These are phyloP conservation scores for Xylariales sp. DNA, from an alignment of 2,329 filamentous ascomycete species.

Conservation along the genomic window DNA sequence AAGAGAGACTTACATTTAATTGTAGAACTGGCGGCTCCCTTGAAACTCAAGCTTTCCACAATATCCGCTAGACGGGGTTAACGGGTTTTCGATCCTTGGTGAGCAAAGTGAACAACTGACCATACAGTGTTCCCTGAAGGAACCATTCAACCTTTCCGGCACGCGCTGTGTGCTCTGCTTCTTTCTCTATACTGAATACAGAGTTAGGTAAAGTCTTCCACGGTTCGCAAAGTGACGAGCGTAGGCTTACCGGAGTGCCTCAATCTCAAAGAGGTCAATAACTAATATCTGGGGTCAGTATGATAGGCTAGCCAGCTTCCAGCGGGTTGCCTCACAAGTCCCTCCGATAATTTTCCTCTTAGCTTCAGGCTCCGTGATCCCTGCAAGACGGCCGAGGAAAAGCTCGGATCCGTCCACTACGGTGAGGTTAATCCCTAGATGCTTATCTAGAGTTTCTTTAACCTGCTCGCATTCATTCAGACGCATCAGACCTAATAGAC, in stretches of 20 bases:
- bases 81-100: too few species aligned
- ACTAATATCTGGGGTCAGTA: too few species aligned
- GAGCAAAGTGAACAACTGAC: too few species aligned
- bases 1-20: too few species aligned
- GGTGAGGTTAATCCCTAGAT: slow-evolving; percentile 86
- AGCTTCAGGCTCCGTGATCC: slow-evolving; percentile 73
- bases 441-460: slow-evolving; percentile 69
- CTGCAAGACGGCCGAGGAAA: slow-evolving; percentile 73
- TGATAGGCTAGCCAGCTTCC: too few species aligned
- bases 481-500: too few species aligned
- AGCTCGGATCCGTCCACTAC: slow-evolving; percentile 74
- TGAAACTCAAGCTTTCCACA: slow-evolving; percentile 44
- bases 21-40: slow-evolving; percentile 46
- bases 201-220: too few species aligned
- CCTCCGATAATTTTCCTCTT: slow-evolving; percentile 90
- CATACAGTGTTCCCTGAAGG: slow-evolving; percentile 80
- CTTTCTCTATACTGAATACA: slow-evolving; percentile 75
- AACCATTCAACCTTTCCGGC: slow-evolving; percentile 82
- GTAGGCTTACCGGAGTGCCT: too few species aligned
- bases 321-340: too few species aligned
- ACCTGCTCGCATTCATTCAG: slow-evolving; percentile 80
- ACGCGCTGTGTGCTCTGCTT: slow-evolving; percentile 59
- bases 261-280: slow-evolving; percentile 78
- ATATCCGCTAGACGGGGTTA: too few species aligned
- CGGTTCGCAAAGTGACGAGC: too few species aligned